Evolutionary conservation across 1,139 yeast species (phyloP), one percentile per base, ranked within the genome.

Genomic region (Arxiozyma slooffiae): DNA sequence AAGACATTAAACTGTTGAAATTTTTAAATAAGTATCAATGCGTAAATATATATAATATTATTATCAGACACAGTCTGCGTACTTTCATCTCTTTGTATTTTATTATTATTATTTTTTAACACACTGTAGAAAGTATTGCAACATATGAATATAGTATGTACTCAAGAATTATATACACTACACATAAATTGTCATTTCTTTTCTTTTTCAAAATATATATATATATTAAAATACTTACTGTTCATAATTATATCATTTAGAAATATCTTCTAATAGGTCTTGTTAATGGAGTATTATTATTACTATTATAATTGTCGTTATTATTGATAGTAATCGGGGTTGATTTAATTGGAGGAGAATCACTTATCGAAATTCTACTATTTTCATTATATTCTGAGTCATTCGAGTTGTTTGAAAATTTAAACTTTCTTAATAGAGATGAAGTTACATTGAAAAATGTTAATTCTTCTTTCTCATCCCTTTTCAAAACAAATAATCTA

Each of bases 401-500:
- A 21, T 17, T 11, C n/a, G 36, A n/a, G 20, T 20, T 30, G 22
- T 42, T 42, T 22, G 48, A 39, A 34, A 65, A 57, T 44, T 61
- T 60, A 38, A 67, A 57, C 44, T 59, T 61, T 46, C 57, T 62
- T 48, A 67, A 50, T 18, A 67, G 54, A 7, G 66, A 63, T 1
- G 69, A 66, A 1, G 70, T 67, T 64, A 66, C 63, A 47, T 67
- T 68, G 26, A 66, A 53, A 20, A 67, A 55, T 9, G 69, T 65
- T 46, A 61, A 63, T 49, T 63, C 68, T 46, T 64, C 67, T 48
- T 61, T 64, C 44, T 60, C 62, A 21, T 58, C 59, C 34, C 53
- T 72, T 54, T 76, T 79, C 18, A 85, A 71, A 44, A 71, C 74
- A 70, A 89, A 88, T 38, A 88, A 71, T 55, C 67, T 76, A 43